Evolutionary conservation across 2,329 filamentous ascomycete genomes (phyloP), one percentile per base, ranked within the genome.

Genomic region (Knoxdaviesia capensis): DNA sequence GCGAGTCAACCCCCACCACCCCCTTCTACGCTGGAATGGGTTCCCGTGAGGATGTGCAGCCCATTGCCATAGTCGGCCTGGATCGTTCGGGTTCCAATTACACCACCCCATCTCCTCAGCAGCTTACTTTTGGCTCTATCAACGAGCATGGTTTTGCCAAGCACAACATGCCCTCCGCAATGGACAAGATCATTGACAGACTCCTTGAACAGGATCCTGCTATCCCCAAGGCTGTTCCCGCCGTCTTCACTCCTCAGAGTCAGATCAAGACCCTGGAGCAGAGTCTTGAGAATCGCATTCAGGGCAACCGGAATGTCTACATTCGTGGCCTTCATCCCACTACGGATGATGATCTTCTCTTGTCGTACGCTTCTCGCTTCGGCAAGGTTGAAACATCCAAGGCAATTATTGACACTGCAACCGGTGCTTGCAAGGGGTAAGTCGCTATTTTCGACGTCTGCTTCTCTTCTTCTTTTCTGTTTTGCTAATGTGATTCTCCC

Each of bases 301-400:
- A 82, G 39, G 87, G 87, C 38, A 94, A 96, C 55, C 90, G 86
- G 48, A 98, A 98, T 54, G 88, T 98, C 49, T 98, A 98, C 65
- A 94, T 98, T 48, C 84, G 90, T 46, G 92, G 92, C 11, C 78
- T 98, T 47, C 82, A 93, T 48, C 88, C 90, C 0, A 88, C 92
- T 52, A 98, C 88, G 1, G 90, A 92, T 40, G 90, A 98, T 53
- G 82, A 92, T 40, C 79, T 92, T 55, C 66, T 98, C 11, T 72
- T 81, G 51, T 68, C 69, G 37, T 96, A 90, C 62, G 80, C 88
- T 37, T 69, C 74, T 50, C 82, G 88, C 41, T 98, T 96, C 55
- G 92, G 90, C 36, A 77, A 80, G 46, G 90, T 98, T 44, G 85
- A 94, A 62, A 93, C 87, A 49, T 94, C 86, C 54, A 98, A 98